Base-by-base conservation (phyloP, 2,329 filamentous ascomycete genomes). In the Aspergillus versicolor region DNA sequence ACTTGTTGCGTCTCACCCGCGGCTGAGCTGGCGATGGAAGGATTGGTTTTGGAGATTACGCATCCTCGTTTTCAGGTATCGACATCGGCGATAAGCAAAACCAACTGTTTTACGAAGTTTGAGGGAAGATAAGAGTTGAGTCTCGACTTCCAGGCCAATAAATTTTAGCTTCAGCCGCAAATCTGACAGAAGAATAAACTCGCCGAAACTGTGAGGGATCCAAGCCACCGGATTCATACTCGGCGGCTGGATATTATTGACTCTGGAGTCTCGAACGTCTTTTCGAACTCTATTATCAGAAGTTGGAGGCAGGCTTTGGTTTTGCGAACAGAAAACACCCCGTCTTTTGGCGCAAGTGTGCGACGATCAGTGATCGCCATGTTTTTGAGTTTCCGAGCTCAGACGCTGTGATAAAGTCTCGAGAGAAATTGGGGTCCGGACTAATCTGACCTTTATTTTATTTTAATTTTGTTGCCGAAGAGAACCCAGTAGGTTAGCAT, bases 331-430 rank as follows among this genome's bases (percentile, higher is more conserved):
- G 30, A 27, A 41, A 34, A 40, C 22, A 41, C 27, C 42, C 50
- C 45, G 41, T 51, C 41, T 45, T 44, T 15, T 13, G 30, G 27
- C 13, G 3, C 27, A 53, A 43, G 45, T 19, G 24, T 32, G 5
- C 32, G 54, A 21, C 37, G 54, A 56, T 56, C 54, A 52, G 13
- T 32, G 55, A 57, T 57, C 55, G 38, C 24, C 55, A n/a, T 41
- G 43, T 49, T 53, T 57, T 30, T 17, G 32, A 24, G 9, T 19
- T 52, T 38, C 4, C 21, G 41, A n/a, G 19, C 9, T 9, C 8
- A 2, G 30, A 5, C 13, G 12, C 9, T 40, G 17, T 34, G 51
- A 38, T 11, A 11, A 9, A 30, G 27, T 30, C 13, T 22, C 21
- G 37, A 4, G 27, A 47, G n/a, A 21, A 19, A 44, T 37, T 55